Percentiles rank a stretch among this genome's conserved stretches.
Evolutionary conservation across 2,329 filamentous ascomycete genomes (phyloP).

Genomic region (Diaporthe velutina): DNA sequence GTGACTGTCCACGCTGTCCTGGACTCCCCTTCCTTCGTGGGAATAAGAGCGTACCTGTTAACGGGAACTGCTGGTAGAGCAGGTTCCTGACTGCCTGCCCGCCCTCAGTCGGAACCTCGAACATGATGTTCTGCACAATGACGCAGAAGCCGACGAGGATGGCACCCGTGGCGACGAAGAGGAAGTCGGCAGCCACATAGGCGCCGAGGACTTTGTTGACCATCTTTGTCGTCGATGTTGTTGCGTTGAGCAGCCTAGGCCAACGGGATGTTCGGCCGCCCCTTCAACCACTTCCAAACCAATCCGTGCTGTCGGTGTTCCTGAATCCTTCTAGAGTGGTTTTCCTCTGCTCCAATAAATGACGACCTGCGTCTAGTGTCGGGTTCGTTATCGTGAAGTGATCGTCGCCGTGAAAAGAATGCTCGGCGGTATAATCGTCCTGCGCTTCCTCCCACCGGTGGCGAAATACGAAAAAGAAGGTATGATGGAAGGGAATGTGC

Average conservation of each 20-base stretch:
- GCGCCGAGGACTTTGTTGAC: conserved; percentile 67
- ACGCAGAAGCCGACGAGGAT: conserved; percentile 68
- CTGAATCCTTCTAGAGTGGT: conserved; percentile 36
- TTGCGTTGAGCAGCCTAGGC: conserved; percentile 43
- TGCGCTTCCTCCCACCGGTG: conserved; percentile 37
- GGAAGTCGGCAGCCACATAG: conserved; percentile 60
- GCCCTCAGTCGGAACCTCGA: conserved; percentile 59
- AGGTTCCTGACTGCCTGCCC: conserved; percentile 63
- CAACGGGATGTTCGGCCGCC: conserved; percentile 40
- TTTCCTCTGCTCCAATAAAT: conserved; percentile 37
- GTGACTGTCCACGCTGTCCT: neutral
- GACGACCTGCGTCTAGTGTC: conserved; percentile 55
- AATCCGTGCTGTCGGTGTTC: conserved; percentile 30
- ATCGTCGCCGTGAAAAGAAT: conserved; percentile 21
- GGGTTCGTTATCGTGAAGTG: conserved; percentile 34
- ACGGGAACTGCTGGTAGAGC: conserved; percentile 66
- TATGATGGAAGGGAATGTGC: conserved; percentile 14
- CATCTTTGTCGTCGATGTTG: conserved; percentile 53
- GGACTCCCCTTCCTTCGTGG: neutral
- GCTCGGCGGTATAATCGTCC: conserved; percentile 36
- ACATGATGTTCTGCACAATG: conserved; percentile 62
- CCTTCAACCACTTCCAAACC: conserved; percentile 39
- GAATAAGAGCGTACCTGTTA: conserved; percentile 54
- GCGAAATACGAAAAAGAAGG: conserved; percentile 21
- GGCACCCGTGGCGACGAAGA: conserved; percentile 67